These are phyloP conservation scores for Saccharum officinarum DNA, from an alignment of 176 grass and related monocot genomes.

Conservation along the genomic window DNA sequence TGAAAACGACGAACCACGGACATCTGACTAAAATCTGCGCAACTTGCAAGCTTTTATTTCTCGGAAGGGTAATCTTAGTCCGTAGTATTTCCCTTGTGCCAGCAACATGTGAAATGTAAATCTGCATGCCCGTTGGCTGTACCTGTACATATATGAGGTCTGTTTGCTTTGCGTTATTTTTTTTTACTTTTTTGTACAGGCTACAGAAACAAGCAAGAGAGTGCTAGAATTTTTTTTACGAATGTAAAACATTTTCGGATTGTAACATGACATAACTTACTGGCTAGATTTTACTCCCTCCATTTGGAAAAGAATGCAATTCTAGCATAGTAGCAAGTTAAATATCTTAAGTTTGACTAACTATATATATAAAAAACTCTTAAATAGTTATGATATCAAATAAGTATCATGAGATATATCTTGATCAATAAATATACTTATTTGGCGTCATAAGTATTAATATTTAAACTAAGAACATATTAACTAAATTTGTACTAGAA, in stretches of 20 bases:
- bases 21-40: slow-evolving; percentile 11
- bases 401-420: too few species aligned
- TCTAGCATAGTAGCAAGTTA: too few species aligned
- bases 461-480: too few species aligned
- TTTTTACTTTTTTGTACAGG: slow-evolving; percentile 34
- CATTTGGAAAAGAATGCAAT: too few species aligned
- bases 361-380: too few species aligned
- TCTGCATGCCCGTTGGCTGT: slow-evolving; percentile 33
- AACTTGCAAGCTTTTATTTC: neutral
- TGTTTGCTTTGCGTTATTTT: neutral
- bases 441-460: too few species aligned
- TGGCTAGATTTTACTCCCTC: neutral
- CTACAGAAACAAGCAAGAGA: neutral
- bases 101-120: slow-evolving; percentile 46
- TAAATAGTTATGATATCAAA: too few species aligned
- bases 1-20: slow-evolving; percentile 39
- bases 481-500: too few species aligned
- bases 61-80: slow-evolving; percentile 1
- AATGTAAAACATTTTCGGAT: neutral
- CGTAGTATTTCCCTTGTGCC: neutral
- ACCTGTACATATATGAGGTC: slow-evolving; percentile 44
- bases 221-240: neutral
- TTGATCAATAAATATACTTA: too few species aligned
- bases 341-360: too few species aligned
- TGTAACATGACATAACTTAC: neutral